These are phyloP conservation scores for Zygoascus flipseniorum DNA, from an alignment of 805 yeast species.

Conservation along the genomic window DNA sequence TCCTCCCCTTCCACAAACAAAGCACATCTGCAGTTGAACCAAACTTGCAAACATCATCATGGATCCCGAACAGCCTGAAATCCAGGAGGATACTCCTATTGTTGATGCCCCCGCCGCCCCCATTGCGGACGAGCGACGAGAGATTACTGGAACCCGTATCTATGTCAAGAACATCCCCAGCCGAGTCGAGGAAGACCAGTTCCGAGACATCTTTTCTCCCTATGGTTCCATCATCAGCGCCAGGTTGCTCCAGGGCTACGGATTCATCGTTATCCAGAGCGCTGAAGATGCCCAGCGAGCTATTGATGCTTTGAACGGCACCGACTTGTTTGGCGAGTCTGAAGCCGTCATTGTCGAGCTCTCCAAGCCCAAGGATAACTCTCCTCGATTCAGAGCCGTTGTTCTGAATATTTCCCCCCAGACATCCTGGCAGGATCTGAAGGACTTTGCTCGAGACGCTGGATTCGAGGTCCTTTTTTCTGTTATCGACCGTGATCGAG, in stretches of 20 bases:
- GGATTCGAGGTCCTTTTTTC: slow-evolving; percentile 32
- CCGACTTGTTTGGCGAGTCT: slow-evolving; percentile 28
- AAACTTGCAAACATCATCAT: background rate
- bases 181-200: slow-evolving; percentile 22
- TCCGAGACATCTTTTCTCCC: slow-evolving; percentile 38
- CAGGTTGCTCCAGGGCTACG: slow-evolving; percentile 40
- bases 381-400: slow-evolving; percentile 18
- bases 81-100: background rate
- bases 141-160: background rate
- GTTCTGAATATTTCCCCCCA: slow-evolving; percentile 21
- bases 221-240: slow-evolving; percentile 50
- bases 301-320: slow-evolving; percentile 21
- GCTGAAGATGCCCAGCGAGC: slow-evolving; percentile 26
- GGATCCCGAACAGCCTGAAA: background rate
- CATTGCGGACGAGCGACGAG: background rate
- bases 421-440: slow-evolving; percentile 48
- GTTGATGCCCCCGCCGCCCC: slow-evolving; percentile 3
- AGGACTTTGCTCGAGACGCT: slow-evolving; percentile 56
- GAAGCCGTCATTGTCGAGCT: slow-evolving; percentile 28
- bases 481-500: slow-evolving; percentile 29
- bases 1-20: background rate
- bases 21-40: too few species aligned
- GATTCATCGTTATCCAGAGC: slow-evolving; percentile 26
- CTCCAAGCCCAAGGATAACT: slow-evolving; percentile 24
- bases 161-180: slow-evolving; percentile 2